These are phyloP conservation scores for Boletellus emodensis DNA, from an alignment of 768 basidiomycete species.

Conservation along the genomic window DNA sequence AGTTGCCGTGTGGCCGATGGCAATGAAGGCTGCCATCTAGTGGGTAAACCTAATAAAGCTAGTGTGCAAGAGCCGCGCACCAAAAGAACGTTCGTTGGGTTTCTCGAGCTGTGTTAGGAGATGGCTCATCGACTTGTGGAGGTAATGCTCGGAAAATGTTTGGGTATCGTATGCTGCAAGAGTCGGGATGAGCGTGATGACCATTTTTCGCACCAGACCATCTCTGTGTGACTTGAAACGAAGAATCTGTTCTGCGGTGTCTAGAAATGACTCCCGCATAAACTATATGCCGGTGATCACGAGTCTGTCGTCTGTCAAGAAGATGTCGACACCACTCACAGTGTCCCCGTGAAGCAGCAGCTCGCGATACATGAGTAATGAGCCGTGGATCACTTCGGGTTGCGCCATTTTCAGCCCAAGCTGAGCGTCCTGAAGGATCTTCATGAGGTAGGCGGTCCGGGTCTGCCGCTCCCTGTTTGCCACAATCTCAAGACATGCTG, in stretches of 20 bases:
- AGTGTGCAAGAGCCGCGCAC: constrained; percentile 37
- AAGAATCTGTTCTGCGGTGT: constrained; percentile 86
- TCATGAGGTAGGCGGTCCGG: constrained; percentile 61
- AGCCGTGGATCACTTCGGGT: constrained; percentile 90
- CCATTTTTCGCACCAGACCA: constrained; percentile 83
- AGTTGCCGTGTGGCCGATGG: constrained; percentile 91
- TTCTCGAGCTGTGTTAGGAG: constrained; percentile 85
- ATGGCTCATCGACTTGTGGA: constrained; percentile 93
- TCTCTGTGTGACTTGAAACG: constrained; percentile 87
- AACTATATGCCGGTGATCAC: constrained; percentile 46
- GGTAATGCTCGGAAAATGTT: constrained; percentile 85
- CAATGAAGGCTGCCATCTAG: constrained; percentile 71
- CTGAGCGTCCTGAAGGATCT: constrained; percentile 89
- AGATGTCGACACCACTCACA: constrained; percentile 45
- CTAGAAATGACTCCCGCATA: constrained; percentile 82
- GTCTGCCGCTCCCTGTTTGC: constrained; percentile 65
- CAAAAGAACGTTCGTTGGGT: constrained; percentile 81
- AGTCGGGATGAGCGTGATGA: constrained; percentile 92
- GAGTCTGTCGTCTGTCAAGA: background rate
- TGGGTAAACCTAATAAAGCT: constrained; percentile 1
- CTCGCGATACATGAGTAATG: constrained; percentile 86
- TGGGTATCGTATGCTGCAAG: constrained; percentile 93
- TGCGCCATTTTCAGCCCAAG: constrained; percentile 72
- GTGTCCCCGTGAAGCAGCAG: constrained; percentile 91
- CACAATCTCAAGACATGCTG: constrained; percentile 87